Conservation (phyloP, 441 rosid species). For the Macaranga tanarius region DNA sequence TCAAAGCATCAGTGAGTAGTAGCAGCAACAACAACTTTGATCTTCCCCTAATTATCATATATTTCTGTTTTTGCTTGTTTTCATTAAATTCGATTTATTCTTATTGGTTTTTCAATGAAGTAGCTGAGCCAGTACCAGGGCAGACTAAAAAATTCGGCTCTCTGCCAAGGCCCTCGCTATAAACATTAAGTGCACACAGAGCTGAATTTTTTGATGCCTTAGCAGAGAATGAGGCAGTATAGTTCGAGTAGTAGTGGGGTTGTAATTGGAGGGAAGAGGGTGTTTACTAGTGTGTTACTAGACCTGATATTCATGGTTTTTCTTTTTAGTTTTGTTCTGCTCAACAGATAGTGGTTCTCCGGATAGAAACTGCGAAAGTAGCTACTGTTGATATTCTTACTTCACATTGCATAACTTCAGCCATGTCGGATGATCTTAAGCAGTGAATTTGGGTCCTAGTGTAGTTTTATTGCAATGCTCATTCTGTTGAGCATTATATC, state of each 20-base stretch:
- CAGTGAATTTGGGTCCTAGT: too few relatives aligned
- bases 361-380: constrained; percentile 68
- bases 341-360: constrained; percentile 67
- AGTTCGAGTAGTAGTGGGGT: constrained; percentile 88
- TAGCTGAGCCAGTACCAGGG: too few relatives aligned
- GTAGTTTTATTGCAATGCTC: too few relatives aligned
- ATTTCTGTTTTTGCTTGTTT: too few relatives aligned
- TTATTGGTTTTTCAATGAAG: too few relatives aligned
- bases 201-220: constrained; percentile 83
- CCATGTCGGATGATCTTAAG: constrained; percentile 90
- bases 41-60: too few relatives aligned
- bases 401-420: constrained; percentile 91
- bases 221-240: constrained; percentile 88
- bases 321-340: constrained; percentile 2
- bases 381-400: constrained; percentile 76
- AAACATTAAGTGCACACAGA: constrained; percentile 92
- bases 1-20: too few relatives aligned
- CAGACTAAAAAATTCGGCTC: too few relatives aligned
- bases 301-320: neutral
- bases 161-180: too few relatives aligned
- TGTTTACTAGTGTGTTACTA: constrained; percentile 41
- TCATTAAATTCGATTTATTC: too few relatives aligned
- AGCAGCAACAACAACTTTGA: too few relatives aligned
- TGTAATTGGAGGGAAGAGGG: constrained; percentile 65
- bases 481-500: too few relatives aligned